Percentiles rank a stretch among this genome's conserved stretches.
Evolutionary conservation across 768 basidiomycete species (phyloP).

Genomic region (Vishniacozyma victoriae): DNA sequence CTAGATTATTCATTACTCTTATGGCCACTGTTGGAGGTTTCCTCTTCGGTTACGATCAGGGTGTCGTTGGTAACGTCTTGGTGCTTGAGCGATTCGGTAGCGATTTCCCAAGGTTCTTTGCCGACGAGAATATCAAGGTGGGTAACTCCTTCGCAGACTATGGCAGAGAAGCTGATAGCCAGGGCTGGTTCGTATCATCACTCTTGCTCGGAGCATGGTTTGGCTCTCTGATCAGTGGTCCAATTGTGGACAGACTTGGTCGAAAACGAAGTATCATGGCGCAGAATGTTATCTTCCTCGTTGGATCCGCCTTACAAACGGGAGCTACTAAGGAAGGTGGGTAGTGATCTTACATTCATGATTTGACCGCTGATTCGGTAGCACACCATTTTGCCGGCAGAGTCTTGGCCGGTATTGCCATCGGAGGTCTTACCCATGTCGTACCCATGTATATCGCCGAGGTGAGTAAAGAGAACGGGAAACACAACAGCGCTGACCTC

Average conservation of each 20-base stretch:
- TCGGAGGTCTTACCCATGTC: conserved; percentile 22
- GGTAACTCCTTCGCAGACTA: conserved; percentile 30
- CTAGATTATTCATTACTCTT: too few relatives aligned
- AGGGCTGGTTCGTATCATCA: not conserved
- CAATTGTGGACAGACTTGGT: conserved; percentile 52
- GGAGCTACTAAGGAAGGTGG: too few relatives aligned
- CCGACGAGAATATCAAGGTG: conserved; percentile 39
- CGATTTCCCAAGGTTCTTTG: conserved; percentile 74
- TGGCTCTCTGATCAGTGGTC: too few relatives aligned
- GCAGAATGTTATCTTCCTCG: conserved; percentile 60
- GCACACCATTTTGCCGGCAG: conserved; percentile 27
- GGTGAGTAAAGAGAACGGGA: too few relatives aligned
- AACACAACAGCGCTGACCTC: too few relatives aligned
- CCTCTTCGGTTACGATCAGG: conserved; percentile 64
- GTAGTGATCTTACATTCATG: too few relatives aligned
- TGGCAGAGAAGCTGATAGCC: not conserved
- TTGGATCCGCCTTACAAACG: conserved; percentile 54
- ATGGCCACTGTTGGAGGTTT: conserved; percentile 39
- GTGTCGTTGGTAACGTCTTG: conserved; percentile 66
- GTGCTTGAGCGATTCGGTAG: conserved; percentile 57
- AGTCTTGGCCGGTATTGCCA: conserved; percentile 25
- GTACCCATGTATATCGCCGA: conserved; percentile 12
- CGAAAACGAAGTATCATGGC: conserved; percentile 60
- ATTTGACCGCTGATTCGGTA: too few relatives aligned
- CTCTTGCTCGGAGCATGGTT: not conserved